A percentile compares a stretch with the other conserved stretches of the same genome.
Conservation (phyloP, 1,284 basidiomycete species). For the Lentinus polychrous region DNA sequence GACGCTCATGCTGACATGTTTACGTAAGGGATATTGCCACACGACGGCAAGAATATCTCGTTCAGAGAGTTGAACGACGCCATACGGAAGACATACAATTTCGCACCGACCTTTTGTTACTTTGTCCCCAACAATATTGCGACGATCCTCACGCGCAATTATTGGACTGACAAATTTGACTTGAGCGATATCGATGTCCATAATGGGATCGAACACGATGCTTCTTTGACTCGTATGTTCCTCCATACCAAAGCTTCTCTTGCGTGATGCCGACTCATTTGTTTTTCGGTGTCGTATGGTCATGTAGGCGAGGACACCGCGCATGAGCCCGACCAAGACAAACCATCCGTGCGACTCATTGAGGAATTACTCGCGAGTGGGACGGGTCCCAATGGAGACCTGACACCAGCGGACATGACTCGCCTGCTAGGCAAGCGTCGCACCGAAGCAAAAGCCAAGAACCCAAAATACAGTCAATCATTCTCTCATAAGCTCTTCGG, state of each 20-base stretch:
- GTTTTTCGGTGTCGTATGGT: background rate
- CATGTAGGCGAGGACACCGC: slow-evolving; percentile 50
- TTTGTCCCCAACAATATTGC: slow-evolving; percentile 58
- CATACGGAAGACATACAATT: slow-evolving; percentile 58
- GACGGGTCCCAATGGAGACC: slow-evolving; percentile 42
- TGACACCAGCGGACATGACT: slow-evolving; percentile 55
- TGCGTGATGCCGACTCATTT: background rate
- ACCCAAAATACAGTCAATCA: slow-evolving; percentile 46
- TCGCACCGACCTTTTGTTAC: slow-evolving; percentile 56
- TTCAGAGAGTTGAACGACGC: slow-evolving; percentile 48
- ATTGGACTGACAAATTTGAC: slow-evolving; percentile 52
- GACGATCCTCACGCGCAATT: slow-evolving; percentile 46
- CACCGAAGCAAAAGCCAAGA: slow-evolving; percentile 41
- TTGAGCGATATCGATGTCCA: slow-evolving; percentile 60
- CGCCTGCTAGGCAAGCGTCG: slow-evolving; percentile 51
- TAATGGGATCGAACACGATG: slow-evolving; percentile 77
- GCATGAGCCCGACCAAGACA: slow-evolving; percentile 44
- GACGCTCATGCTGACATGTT: background rate
- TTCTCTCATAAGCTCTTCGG: slow-evolving; percentile 54
- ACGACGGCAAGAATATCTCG: slow-evolving; percentile 56
- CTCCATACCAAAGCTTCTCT: background rate
- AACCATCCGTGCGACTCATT: slow-evolving; percentile 41
- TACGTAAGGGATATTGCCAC: slow-evolving; percentile 56
- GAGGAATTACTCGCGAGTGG: slow-evolving; percentile 53
- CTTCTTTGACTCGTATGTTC: slow-evolving; percentile 57